phyloP scores from a whole-genome alignment of 2,329 filamentous ascomycete species.

The Aspergillus viridinutans region DNA sequence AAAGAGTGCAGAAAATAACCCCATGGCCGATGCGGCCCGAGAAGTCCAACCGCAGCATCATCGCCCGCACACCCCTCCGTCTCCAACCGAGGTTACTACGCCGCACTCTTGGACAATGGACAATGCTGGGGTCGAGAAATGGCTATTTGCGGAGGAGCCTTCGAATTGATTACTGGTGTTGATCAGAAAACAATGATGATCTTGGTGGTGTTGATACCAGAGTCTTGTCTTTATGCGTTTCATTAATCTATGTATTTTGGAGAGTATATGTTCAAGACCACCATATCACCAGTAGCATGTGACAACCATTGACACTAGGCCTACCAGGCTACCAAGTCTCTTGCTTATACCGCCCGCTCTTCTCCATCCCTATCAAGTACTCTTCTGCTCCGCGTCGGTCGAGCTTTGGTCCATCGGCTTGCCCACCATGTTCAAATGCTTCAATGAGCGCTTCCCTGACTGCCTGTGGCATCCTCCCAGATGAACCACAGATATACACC shows the following conservation, averaged over 20 bases:
- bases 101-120: not conserved
- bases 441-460: conserved; percentile 65
- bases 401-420: conserved; percentile 35
- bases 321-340: conserved; percentile 58
- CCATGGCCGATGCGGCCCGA: conserved; percentile 32
- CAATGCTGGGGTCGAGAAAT: not conserved
- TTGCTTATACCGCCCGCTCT: conserved; percentile 59
- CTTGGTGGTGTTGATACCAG: not conserved
- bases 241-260: not conserved
- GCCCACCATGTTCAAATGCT: conserved; percentile 48
- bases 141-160: not conserved
- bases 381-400: conserved; percentile 50
- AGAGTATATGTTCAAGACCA: not conserved
- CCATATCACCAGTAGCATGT: not conserved
- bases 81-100: conserved; percentile 31
- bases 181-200: not conserved
- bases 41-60: conserved; percentile 14
- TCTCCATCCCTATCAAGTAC: conserved; percentile 57
- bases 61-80: conserved; percentile 8
- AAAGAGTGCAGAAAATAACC: not conserved
- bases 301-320: not conserved
- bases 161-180: not conserved
- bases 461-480: conserved; percentile 67
- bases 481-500: conserved; percentile 52
- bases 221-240: conserved; percentile 1